phyloP scores from a whole-genome alignment of 352 stramenopile species.

The Pythium utonaiense region DNA sequence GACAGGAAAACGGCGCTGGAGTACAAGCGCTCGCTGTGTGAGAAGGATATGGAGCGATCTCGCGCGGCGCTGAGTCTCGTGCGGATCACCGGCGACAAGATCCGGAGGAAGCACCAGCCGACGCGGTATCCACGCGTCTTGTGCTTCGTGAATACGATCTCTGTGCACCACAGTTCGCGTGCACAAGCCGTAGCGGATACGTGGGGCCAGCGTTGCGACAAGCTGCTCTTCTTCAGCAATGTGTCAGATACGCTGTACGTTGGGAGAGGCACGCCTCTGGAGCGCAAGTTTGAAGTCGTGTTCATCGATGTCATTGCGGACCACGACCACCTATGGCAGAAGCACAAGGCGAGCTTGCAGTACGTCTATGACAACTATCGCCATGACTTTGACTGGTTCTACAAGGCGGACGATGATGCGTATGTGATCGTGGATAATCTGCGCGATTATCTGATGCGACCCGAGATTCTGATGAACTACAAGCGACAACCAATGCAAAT shows the following conservation, averaged over 20 bases:
- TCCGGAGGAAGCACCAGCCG: neutral
- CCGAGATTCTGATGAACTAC: constrained; percentile 61
- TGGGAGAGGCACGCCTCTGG: constrained; percentile 17
- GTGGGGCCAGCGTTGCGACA: constrained; percentile 75
- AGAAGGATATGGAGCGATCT: too few relatives aligned
- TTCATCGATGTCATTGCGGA: constrained; percentile 64
- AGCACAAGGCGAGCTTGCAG: constrained; percentile 69
- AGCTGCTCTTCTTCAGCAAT: constrained; percentile 85
- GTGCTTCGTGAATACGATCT: constrained; percentile 84
- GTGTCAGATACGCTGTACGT: constrained; percentile 46
- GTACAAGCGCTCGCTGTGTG: too few relatives aligned
- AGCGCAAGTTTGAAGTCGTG: constrained; percentile 52
- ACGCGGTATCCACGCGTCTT: constrained; percentile 47
- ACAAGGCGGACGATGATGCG: constrained; percentile 81
- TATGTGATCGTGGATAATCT: constrained; percentile 84
- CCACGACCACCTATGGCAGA: constrained; percentile 83
- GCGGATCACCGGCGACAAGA: constrained; percentile 28
- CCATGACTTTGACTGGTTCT: constrained; percentile 84
- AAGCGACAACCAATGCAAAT: constrained; percentile 67
- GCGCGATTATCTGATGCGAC: constrained; percentile 47
- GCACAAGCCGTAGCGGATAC: constrained; percentile 69
- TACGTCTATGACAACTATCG: constrained; percentile 72
- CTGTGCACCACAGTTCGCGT: constrained; percentile 52
- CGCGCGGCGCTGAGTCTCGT: constrained; percentile 33
- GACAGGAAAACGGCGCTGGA: too few relatives aligned